phyloP scores from a whole-genome alignment of 768 basidiomycete genomes.

The Amanita polypyramis region DNA sequence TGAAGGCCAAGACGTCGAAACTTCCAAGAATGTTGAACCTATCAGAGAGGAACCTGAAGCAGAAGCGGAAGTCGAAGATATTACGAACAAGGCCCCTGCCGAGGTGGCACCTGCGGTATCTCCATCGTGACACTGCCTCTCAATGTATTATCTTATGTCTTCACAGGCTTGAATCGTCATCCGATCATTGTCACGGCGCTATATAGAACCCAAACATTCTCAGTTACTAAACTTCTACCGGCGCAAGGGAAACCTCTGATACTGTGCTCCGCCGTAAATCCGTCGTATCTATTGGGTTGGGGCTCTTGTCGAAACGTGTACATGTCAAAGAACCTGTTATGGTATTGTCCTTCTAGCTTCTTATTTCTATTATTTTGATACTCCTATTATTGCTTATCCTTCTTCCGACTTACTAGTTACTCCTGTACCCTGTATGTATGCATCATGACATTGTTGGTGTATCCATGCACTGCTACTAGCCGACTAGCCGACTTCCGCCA shows the following conservation, averaged over 20 bases:
- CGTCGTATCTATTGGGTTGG: constrained; percentile 8
- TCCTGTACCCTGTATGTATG: constrained; percentile 5
- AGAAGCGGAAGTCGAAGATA: constrained; percentile 27
- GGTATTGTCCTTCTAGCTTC: constrained; percentile 14
- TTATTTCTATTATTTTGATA: constrained; percentile 8
- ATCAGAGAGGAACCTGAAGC: constrained; percentile 48
- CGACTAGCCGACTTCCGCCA: no score
- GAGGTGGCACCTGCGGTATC: constrained; percentile 9
- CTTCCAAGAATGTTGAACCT: constrained; percentile 29
- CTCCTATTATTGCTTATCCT: not conserved
- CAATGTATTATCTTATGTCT: not conserved
- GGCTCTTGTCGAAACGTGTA: constrained; percentile 3
- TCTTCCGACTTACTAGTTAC: not conserved
- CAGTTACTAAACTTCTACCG: not conserved
- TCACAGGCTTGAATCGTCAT: not conserved
- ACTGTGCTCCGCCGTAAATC: constrained; percentile 2
- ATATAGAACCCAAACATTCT: constrained; percentile 1
- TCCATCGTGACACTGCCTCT: not conserved
- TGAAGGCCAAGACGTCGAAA: constrained; percentile 29
- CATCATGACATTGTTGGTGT: constrained; percentile 6
- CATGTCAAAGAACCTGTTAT: constrained; percentile 12
- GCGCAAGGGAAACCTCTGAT: not conserved
- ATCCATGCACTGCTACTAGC: not conserved
- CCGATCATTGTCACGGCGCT: not conserved
- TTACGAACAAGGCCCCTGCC: constrained; percentile 5